Evolutionary conservation across 371 early-diverging fungal genomes (phyloP), one percentile per base, ranked within the genome.

Genomic region (Catenaria anguillulae): DNA sequence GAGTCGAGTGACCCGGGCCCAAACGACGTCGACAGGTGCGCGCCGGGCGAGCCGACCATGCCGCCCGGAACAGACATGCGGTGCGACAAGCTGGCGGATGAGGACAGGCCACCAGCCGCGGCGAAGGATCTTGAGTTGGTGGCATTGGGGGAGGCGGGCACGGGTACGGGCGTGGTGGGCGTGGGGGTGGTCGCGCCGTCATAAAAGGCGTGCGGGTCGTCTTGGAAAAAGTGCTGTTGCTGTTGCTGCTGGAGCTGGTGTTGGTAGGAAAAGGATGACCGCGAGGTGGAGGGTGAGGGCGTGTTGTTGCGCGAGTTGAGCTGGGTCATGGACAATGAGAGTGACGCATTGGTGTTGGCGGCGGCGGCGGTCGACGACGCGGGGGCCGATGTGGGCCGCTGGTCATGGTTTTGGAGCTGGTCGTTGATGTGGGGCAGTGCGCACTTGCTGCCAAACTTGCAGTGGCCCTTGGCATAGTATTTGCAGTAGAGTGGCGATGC

Each of bases 401-500:
- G 15, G n/a, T 68, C 66, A 19, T 66, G 71, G 2, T 65, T 45
- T 26, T 65, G 64, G 23, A 65, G 68, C 65, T 65, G 48, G 31
- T 65, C 63, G 3, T 48, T 64, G 24, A 73, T 69, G 62, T 88
- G 87, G 17, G 80, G 70, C 36, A 88, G 71, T 0, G 88, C 87
- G 60, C 88, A 88, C 61, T 83, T 85, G 67, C 72, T 80, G 34
- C 85, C 88, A 74, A 85, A 88, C 63, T 84, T 86, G 77, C 88
- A 88, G 62, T 81, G 86, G 42, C 88, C 87, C 71, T 88, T 88
- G 46, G 82, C 62, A 65, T 77, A 86, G 68, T 87, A 87, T 67
- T 84, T 84, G 81, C 88, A 88, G 31, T 84, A 77, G 40, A 75
- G 68, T 45, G 75, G 75, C 52, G 80, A 82, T 15, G 80, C 73